Conservation (phyloP, 768 basidiomycete species). For the Clathrus columnatus region DNA sequence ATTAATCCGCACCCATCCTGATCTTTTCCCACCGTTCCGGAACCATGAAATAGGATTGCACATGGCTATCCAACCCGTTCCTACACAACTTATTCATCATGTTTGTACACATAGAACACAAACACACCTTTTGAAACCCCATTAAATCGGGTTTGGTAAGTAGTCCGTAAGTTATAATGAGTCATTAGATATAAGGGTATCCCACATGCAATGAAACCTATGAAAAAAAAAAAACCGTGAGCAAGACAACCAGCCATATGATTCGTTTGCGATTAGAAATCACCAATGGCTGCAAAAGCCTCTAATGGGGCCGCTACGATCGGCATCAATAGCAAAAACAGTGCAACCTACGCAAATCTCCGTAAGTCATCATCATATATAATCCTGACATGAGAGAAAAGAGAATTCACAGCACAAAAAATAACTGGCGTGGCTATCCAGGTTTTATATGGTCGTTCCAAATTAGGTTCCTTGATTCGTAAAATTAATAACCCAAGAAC, state of each 20-base stretch:
- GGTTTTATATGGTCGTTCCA: conserved; percentile 87
- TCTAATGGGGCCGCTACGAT: conserved; percentile 87
- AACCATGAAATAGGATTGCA: conserved; percentile 36
- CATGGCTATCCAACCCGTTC: conserved; percentile 27
- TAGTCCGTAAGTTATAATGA: conserved; percentile 18
- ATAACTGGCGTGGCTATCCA: conserved; percentile 85
- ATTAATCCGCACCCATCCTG: conserved; percentile 66
- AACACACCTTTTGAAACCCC: not conserved
- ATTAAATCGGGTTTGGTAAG: conserved; percentile 5
- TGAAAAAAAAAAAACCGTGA: too few species aligned
- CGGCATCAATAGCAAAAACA: conserved; percentile 91
- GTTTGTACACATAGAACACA: not conserved
- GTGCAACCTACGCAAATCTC: conserved; percentile 49
- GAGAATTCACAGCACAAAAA: conserved; percentile 23
- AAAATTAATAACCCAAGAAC: conserved; percentile 84
- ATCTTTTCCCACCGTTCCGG: conserved; percentile 39
- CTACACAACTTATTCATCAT: conserved; percentile 1
- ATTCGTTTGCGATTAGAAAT: conserved; percentile 15
- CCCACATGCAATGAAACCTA: conserved; percentile 72
- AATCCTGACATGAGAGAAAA: conserved; percentile 7
- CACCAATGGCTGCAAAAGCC: conserved; percentile 80
- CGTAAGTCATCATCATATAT: not conserved
- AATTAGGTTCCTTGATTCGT: conserved; percentile 80
- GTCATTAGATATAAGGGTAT: conserved; percentile 81
- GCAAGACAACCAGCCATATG: conserved; percentile 5